Conservation (phyloP, 768 basidiomycete genomes). For the Dioszegia crocea region DNA sequence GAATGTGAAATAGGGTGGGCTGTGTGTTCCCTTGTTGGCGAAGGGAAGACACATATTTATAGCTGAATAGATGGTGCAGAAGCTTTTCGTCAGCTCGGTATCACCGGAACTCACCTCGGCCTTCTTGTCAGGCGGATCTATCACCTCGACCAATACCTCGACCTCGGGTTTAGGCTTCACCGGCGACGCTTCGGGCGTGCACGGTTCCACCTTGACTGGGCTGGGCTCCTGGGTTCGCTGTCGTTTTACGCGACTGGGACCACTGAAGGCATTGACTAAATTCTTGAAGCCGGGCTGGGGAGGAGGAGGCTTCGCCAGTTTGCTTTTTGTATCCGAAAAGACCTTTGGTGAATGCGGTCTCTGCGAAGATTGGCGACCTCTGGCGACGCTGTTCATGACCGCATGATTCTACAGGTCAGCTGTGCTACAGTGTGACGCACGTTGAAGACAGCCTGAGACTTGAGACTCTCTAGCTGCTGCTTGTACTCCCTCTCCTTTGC, state of each 20-base stretch:
- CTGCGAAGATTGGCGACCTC: conserved; percentile 3
- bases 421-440: conserved; percentile 12
- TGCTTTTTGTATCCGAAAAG: not conserved
- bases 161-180: not conserved
- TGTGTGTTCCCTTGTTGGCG: conserved; percentile 4
- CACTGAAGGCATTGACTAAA: conserved; percentile 37
- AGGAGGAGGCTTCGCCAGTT: too few relatives aligned
- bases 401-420: conserved; percentile 19
- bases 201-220: not conserved
- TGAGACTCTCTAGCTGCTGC: conserved; percentile 30
- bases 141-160: not conserved
- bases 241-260: conserved; percentile 20
- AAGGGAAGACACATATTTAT: conserved; percentile 4
- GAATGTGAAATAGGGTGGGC: conserved; percentile 28
- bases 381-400: conserved; percentile 7
- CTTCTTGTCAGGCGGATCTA: not conserved
- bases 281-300: conserved; percentile 21
- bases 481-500: conserved; percentile 22
- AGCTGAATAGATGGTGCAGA: conserved; percentile 32
- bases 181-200: not conserved
- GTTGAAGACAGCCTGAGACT: conserved; percentile 38
- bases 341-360: not conserved
- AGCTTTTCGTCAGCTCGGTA: conserved; percentile 17
- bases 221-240: conserved; percentile 19
- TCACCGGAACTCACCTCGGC: conserved; percentile 22